Percentiles rank a stretch among this genome's conserved stretches.
These are phyloP conservation scores for Scleroderma citrinum DNA, from an alignment of 768 basidiomycete species.

Conservation along the genomic window DNA sequence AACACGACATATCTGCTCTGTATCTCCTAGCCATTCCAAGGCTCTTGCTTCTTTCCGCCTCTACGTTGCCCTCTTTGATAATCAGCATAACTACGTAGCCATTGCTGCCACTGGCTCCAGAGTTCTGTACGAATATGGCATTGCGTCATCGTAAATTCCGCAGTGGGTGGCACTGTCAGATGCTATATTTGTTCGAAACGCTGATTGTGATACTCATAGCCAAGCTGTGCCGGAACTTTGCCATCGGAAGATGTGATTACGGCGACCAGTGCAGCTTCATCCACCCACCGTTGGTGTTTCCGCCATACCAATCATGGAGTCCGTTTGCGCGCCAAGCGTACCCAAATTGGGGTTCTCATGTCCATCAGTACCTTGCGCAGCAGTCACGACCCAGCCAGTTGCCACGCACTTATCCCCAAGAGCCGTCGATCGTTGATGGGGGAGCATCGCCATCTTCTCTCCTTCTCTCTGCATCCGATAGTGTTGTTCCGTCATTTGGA, in stretches of 20 bases:
- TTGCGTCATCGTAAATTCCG: constrained; percentile 24
- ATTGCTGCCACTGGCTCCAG: too few species aligned
- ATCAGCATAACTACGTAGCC: too few species aligned
- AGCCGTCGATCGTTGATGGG: constrained; percentile 12
- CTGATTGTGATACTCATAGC: constrained; percentile 17
- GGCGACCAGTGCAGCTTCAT: constrained; percentile 35
- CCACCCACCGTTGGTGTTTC: constrained; percentile 19
- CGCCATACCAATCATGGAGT: constrained; percentile 9
- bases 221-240: constrained; percentile 33
- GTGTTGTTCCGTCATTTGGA: constrained; percentile 10
- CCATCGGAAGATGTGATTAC: constrained; percentile 32
- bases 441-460: constrained; percentile 18
- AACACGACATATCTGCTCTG: constrained; percentile 16
- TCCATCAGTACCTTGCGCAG: constrained; percentile 1
- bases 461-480: constrained; percentile 18
- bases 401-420: constrained; percentile 7
- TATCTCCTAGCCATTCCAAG: constrained; percentile 1
- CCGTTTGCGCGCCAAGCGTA: constrained; percentile 11
- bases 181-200: not conserved
- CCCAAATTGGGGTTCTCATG: constrained; percentile 14
- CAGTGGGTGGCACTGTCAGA: constrained; percentile 18
- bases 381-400: not conserved
- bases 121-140: constrained; percentile 5
- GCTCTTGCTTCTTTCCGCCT: not conserved
- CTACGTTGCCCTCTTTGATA: not conserved